Base-by-base conservation (phyloP, 2,329 filamentous ascomycete species). In the Leptographium procerum region DNA sequence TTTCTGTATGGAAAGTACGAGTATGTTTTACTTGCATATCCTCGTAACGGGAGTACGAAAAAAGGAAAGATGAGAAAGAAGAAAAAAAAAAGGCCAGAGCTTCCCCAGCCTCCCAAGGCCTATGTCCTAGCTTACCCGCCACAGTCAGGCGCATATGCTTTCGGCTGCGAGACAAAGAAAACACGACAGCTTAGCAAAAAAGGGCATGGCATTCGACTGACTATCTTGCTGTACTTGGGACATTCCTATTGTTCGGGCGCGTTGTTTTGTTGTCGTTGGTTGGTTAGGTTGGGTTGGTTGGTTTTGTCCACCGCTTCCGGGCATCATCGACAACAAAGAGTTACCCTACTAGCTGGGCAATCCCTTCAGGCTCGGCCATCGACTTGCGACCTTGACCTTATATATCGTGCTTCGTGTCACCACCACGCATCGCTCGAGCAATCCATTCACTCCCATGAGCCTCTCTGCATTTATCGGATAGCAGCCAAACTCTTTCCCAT, bases 141-240 rank as follows among this genome's bases (percentile, higher is more conserved):
- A 26, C 54, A 36, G 22, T 33, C 52, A n/a, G 28, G 53, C 53
- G 34, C 52, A 43, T 55, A 33, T 52, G 55, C 43, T 56, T 56
- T 29, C 55, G 22, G 54, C 40, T 10, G 43, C 7, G 24, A 31
- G 26, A 40, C 34, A 45, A 54, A 36, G 51, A n/a, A 7, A 7
- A 33, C 51, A 14, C 31, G 11, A 34, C n/a, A 22, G n/a, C 51
- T 10, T 14, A 14, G 24, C 4, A 7, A 11, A 34, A 26, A 13
- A 36, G 22, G 52, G 24, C 33, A 54, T 56, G 54, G 24, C n/a
- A 22, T 9, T 22, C 52, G 10, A 14, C 48, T 19, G 16, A 31
- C 50, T 1, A 8, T 36, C 19, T n/a, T 16, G 40, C 40, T 13
- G 36, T 50, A 34, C 24, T 29, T 10, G 34, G 52, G n/a, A 47